phyloP scores from a whole-genome alignment of 306 rosid genomes.

The Amphicarpaea edgeworthii region DNA sequence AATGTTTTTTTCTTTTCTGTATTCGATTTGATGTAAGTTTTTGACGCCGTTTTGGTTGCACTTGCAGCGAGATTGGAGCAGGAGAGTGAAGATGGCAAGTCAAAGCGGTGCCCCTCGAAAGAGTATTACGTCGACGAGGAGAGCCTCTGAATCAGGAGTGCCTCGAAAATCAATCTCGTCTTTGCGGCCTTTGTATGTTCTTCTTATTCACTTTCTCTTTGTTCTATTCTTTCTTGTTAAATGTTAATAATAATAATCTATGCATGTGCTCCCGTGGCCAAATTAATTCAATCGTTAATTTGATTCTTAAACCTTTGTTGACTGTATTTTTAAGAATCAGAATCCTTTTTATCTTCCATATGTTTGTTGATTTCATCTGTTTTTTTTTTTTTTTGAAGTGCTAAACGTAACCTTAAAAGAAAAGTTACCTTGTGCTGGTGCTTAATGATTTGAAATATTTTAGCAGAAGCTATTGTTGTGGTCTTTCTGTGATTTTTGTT shows the following conservation, averaged over 20 bases:
- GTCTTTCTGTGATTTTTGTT: too few relatives aligned
- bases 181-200: constrained; percentile 63
- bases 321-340: not conserved
- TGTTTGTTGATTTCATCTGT: constrained; percentile 4
- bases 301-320: not conserved
- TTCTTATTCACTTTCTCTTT: constrained; percentile 16
- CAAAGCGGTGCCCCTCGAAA: constrained; percentile 79
- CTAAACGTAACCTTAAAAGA: not conserved
- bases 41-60: constrained; percentile 34
- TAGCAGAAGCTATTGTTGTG: constrained; percentile 4
- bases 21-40: not conserved
- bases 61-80: constrained; percentile 46
- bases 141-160: constrained; percentile 59
- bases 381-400: not conserved
- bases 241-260: not conserved
- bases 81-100: constrained; percentile 64
- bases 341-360: not conserved
- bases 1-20: not conserved
- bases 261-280: not conserved
- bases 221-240: not conserved
- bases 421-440: not conserved
- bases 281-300: not conserved
- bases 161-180: constrained; percentile 70
- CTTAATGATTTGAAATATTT: constrained; percentile 16
- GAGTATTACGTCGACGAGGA: constrained; percentile 68